Conservation (phyloP, 192 early-diverging fungal species). For the Backusella morwellensis region DNA sequence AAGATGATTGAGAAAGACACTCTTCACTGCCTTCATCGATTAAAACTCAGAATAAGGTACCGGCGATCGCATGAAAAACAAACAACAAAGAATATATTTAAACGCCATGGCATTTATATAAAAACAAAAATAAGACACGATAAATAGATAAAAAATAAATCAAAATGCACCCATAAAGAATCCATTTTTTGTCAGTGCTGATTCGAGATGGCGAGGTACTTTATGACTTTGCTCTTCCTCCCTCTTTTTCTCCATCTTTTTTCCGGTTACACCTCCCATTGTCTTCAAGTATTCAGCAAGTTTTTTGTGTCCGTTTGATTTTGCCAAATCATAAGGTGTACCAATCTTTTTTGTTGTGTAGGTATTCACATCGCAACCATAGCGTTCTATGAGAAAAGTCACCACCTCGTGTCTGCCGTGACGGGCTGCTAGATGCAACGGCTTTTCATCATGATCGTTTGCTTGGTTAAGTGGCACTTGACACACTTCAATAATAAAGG, state of each 20-base stretch:
- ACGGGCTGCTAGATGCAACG: constrained; percentile 30
- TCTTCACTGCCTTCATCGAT: not conserved
- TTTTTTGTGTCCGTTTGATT: constrained; percentile 17
- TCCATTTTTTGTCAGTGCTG: constrained; percentile 21
- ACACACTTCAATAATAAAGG: constrained; percentile 18
- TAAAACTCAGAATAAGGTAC: not conserved
- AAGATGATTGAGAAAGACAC: no score
- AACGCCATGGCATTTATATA: not conserved
- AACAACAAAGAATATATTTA: not conserved
- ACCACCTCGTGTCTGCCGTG: constrained; percentile 24
- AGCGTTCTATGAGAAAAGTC: constrained; percentile 19
- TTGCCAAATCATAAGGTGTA: constrained; percentile 30
- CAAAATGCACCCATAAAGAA: constrained; percentile 7
- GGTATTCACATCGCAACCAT: constrained; percentile 21
- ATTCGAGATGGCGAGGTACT: constrained; percentile 25
- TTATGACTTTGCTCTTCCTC: constrained; percentile 25
- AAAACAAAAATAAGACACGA: not conserved
- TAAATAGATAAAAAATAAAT: not conserved
- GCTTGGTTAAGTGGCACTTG: constrained; percentile 15
- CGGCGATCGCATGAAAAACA: not conserved
- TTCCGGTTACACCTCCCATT: constrained; percentile 18
- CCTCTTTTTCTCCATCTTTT: constrained; percentile 27
- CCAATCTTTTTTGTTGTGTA: constrained; percentile 21
- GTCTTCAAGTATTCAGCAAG: constrained; percentile 23
- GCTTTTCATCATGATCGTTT: constrained; percentile 24